phyloP scores from a whole-genome alignment of 75 land plant species.

The Adiantum capillusveneris region DNA sequence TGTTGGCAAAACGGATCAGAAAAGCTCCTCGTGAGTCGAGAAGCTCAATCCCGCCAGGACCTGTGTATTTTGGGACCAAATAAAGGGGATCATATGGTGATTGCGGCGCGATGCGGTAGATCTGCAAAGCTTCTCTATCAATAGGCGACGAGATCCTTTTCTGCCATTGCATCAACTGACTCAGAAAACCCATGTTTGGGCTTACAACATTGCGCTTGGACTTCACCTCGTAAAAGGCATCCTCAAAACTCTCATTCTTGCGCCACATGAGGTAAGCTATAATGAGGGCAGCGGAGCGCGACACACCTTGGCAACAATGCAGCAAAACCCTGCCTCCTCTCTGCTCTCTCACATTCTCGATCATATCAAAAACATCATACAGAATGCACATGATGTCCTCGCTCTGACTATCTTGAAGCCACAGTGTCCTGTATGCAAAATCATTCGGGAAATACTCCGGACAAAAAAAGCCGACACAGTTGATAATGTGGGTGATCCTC shows the following conservation, averaged over 20 bases:
- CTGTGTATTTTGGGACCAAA: constrained; percentile 27
- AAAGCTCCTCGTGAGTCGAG: constrained; percentile 45
- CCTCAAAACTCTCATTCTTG: constrained; percentile 25
- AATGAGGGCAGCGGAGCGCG: constrained; percentile 33
- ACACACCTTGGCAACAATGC: constrained; percentile 47
- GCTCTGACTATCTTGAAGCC: constrained; percentile 34
- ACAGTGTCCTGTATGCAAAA: constrained; percentile 34
- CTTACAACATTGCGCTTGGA: constrained; percentile 17
- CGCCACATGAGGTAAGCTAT: constrained; percentile 50
- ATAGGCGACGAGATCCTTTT: constrained; percentile 8
- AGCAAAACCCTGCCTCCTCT: constrained; percentile 31
- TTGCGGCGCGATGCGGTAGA: constrained; percentile 36
- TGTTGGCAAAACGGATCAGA: constrained; percentile 19
- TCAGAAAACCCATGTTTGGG: constrained; percentile 43
- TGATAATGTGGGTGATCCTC: constrained; percentile 41
- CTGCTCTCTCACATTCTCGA: constrained; percentile 33
- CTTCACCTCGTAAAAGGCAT: constrained; percentile 29
- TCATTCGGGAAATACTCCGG: constrained; percentile 25
- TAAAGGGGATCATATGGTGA: constrained; percentile 35
- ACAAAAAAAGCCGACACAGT: constrained; percentile 42
- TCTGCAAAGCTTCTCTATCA: background rate
- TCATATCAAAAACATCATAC: constrained; percentile 35
- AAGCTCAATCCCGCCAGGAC: constrained; percentile 10
- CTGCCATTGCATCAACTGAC: constrained; percentile 45
- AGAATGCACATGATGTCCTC: constrained; percentile 37